Evolutionary conservation across 2,329 filamentous ascomycete species (phyloP), one percentile per base, ranked within the genome.

Genomic region (Peltaster fructicola): DNA sequence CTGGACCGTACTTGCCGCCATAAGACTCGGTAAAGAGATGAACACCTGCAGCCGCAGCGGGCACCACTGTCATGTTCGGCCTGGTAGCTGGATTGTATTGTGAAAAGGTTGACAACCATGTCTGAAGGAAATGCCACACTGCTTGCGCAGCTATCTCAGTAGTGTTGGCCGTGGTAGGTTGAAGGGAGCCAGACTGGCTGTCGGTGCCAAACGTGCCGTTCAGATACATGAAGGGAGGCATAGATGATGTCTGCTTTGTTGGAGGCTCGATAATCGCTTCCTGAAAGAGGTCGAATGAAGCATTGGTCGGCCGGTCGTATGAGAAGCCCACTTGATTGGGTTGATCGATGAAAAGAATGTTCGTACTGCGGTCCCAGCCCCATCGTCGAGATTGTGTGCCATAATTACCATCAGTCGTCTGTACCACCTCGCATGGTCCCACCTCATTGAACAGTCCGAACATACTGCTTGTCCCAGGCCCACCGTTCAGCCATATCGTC

Each of bases 261-360:
- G 54, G 49, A 2, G 57, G 51, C 8, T 54, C 46, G 22, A 50
- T 52, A 16, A 58, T 41, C 8, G 48, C 43, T 17, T 45, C 48
- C 3, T 50, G 52, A 16, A 57, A 32, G 10, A 68, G 47, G 12
- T 66, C 50, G 12, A 69, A 41, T 5, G 70, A 71, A 9, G 64
- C 63, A 38, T 79, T 72, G 6, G 62, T 67, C 6, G 61, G 53
- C 14, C 57, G 59, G 40, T 81, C 77, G 41, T 67, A 71, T 2
- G 71, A 76, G 35, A 75, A 71, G 14, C 68, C 67, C 23, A 79
- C 66, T 48, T 79, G 71, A 32, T 72, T 71, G 13, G 72, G 72
- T 64, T 81, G 47, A 24, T 61, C 57, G 30, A 71, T 61, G 43
- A 64, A 71, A 23, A 71, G 52, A 41, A 70, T 52, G 36, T 70